These are phyloP conservation scores for Basipetospora chlamydospora DNA, from an alignment of 2,329 filamentous ascomycete species.

Conservation along the genomic window DNA sequence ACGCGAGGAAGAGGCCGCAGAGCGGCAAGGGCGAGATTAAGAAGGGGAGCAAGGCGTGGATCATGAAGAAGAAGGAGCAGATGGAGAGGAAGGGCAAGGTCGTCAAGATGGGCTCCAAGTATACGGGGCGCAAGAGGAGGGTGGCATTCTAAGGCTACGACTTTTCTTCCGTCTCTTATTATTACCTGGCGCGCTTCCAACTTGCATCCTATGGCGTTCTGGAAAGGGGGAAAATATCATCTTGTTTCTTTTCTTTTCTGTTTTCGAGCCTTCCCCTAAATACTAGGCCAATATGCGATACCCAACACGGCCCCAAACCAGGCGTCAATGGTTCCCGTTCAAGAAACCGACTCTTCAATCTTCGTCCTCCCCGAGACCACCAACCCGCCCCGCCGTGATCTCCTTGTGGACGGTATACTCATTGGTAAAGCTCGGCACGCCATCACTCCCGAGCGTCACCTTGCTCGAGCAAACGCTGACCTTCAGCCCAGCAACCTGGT, in stretches of 20 bases:
- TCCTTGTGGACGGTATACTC: constrained; percentile 11
- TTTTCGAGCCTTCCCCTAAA: too few species aligned
- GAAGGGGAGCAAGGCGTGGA: constrained; percentile 79
- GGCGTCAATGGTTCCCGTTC: too few species aligned
- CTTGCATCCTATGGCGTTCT: too few species aligned
- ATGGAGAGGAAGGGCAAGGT: constrained; percentile 92
- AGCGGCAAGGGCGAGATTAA: constrained; percentile 39
- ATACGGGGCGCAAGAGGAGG: constrained; percentile 79
- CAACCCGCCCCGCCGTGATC: constrained; percentile 12
- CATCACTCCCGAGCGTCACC: constrained; percentile 12
- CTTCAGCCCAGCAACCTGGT: constrained; percentile 11
- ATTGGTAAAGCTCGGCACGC: constrained; percentile 11
- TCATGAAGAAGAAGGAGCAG: constrained; percentile 75
- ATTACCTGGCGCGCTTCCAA: too few species aligned
- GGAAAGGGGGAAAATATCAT: neutral
- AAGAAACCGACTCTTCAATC: neutral
- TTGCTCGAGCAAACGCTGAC: constrained; percentile 12
- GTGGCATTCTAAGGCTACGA: constrained; percentile 46
- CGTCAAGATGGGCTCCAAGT: constrained; percentile 83
- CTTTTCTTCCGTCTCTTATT: too few species aligned
- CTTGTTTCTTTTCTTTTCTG: neutral
- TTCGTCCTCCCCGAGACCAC: constrained; percentile 6
- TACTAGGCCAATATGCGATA: neutral
- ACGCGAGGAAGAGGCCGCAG: constrained; percentile 40
- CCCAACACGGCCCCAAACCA: constrained; percentile 1